Conservation (phyloP, 2,329 filamentous ascomycete species). For the Xylaria sp. region DNA sequence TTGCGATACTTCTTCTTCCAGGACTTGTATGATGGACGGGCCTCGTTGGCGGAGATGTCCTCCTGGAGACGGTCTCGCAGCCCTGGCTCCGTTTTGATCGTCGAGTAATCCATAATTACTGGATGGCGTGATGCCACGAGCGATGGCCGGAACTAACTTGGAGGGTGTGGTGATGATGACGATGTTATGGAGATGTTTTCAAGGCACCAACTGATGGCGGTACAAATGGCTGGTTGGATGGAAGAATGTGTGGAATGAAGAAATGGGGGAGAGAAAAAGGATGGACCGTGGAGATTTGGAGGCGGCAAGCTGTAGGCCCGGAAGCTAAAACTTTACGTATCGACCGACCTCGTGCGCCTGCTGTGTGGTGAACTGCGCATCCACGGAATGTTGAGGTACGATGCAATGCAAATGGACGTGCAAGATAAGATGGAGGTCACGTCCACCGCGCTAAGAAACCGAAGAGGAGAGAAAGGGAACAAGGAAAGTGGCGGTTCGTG, state of each 20-base stretch:
- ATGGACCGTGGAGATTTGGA: neutral
- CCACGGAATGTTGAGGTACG: neutral
- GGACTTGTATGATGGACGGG: conserved; percentile 56
- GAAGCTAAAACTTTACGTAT: neutral
- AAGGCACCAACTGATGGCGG: neutral
- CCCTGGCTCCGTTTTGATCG: conserved; percentile 29
- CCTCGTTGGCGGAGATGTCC: conserved; percentile 35
- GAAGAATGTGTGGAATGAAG: neutral
- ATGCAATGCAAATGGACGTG: too few relatives aligned
- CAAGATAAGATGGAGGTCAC: neutral
- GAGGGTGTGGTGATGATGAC: neutral
- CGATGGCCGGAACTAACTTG: neutral
- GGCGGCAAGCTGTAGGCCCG: too few relatives aligned
- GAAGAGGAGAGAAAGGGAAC: neutral
- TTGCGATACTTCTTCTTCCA: conserved; percentile 95
- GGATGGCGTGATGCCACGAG: neutral
- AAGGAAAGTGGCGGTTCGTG: neutral
- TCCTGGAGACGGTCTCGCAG: conserved; percentile 33
- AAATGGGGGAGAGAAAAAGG: neutral
- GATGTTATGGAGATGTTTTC: neutral
- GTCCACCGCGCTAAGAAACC: neutral
- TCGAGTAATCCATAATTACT: conserved; percentile 24
- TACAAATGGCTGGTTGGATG: neutral
- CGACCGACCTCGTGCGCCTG: neutral
- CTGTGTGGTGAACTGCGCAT: neutral